Conservation (phyloP, 257 asterid species). For the Craterostigma plantagineum region DNA sequence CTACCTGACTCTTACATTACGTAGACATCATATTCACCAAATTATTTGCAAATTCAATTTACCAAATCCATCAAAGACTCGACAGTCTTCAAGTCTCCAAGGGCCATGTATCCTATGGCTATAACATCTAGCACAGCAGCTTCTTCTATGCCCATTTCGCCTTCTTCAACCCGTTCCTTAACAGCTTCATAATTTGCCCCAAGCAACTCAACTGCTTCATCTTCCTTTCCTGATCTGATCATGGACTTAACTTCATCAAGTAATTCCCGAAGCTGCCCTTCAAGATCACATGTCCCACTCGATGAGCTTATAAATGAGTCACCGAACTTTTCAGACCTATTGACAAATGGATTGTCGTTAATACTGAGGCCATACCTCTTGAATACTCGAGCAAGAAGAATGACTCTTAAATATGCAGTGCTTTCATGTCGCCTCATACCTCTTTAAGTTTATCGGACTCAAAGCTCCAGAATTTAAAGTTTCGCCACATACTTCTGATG, state of each 20-base stretch:
- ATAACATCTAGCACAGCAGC: conserved; percentile 79
- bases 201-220: conserved; percentile 54
- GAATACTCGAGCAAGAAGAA: neutral
- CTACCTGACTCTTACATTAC: neutral
- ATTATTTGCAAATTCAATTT: conserved; percentile 15
- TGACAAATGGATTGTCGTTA: conserved; percentile 6
- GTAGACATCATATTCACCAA: neutral
- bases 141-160: conserved; percentile 51
- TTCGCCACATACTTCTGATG: conserved; percentile 10
- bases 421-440: conserved; percentile 19
- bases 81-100: conserved; percentile 43
- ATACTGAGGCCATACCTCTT: conserved; percentile 1
- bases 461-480: conserved; percentile 11
- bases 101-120: conserved; percentile 68
- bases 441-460: conserved; percentile 15
- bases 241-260: conserved; percentile 49
- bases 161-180: conserved; percentile 52
- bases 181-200: conserved; percentile 70
- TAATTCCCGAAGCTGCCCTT: conserved; percentile 50
- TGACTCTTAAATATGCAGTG: neutral
- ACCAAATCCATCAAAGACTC: conserved; percentile 47
- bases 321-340: conserved; percentile 13
- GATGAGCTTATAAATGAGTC: conserved; percentile 12
- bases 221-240: conserved; percentile 49
- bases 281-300: conserved; percentile 29